Evolutionary conservation across 1,139 yeast genomes (phyloP), one percentile per base, ranked within the genome.

Genomic region (Blastobotrys capitulatus): DNA sequence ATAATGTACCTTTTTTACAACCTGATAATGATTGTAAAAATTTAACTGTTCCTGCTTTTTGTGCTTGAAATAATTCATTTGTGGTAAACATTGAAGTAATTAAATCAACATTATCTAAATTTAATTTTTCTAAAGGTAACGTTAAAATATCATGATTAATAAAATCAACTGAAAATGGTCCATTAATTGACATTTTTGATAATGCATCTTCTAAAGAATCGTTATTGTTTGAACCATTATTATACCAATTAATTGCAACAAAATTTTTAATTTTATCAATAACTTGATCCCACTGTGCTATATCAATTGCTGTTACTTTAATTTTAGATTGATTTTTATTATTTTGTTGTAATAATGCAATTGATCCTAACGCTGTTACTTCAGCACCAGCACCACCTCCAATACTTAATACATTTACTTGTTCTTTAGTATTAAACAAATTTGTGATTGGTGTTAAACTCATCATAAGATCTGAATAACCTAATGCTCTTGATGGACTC

Each of bases 351-450:
- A 57, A 47, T 32, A 60, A 50, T 4, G 60, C 82, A 0, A 83
- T 72, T 16, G 89, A 76, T 0, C 80, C 80, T 40, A 86, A 61
- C 0, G 86, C 95, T 16, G 82, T 82, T 20, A 87, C 67, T 62
- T 88, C 96, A 1, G 90, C 86, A 2, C 90, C 86, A 0, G 96
- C 96, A 20, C 96, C 96, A 18, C 95, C 96, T 13, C 96, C 96
- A 40, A 88, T 74, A 58, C 84, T 79, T 37, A 87, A 64, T 0
- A 82, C 78, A 9, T 74, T 69, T 19, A 68, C 66, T 22, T 51
- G 31, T 31, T 37, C 29, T 27, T 25, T 47, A 8, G 35, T 44
- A 18, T 41, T 37, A 42, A 53, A 44, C 32, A 54, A 52, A 4
- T 46, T 42, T 10, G 26, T 29, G 35, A 53, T 48, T n/a, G 52